Evolutionary conservation across 169 alveolate genomes (phyloP).

Genomic region (Cryptosporidium tyzzeri): DNA sequence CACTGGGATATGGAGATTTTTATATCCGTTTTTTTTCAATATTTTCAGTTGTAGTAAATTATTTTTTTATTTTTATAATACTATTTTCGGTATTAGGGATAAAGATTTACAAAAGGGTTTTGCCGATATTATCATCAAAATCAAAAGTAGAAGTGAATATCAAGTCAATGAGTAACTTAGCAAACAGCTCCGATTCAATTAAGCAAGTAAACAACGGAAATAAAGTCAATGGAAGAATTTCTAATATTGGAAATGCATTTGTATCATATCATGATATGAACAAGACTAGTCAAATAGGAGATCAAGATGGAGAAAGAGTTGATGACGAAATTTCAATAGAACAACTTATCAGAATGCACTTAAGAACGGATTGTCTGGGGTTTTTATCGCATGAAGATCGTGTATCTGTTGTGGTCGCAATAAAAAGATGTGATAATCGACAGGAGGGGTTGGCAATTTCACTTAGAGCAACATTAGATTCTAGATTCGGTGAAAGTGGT

Average conservation of each 20-base stretch:
- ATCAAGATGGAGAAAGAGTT: slow-evolving; percentile 44
- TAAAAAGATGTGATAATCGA: slow-evolving; percentile 62
- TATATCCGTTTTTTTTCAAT: background rate
- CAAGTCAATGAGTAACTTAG: slow-evolving; percentile 38
- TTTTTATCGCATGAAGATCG: slow-evolving; percentile 70
- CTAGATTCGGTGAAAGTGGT: slow-evolving; percentile 61
- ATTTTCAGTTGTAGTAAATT: slow-evolving; percentile 37
- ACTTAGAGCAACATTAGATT: slow-evolving; percentile 68
- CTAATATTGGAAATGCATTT: slow-evolving; percentile 11
- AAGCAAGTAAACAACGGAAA: background rate
- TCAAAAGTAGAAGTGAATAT: slow-evolving; percentile 12
- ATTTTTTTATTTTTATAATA: slow-evolving; percentile 10
- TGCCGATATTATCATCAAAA: slow-evolving; percentile 1
- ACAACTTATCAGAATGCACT: slow-evolving; percentile 61
- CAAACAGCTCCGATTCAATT: slow-evolving; percentile 9
- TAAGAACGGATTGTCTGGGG: slow-evolving; percentile 65
- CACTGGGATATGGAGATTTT: slow-evolving; percentile 32
- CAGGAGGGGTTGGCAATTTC: slow-evolving; percentile 72
- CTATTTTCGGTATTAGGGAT: slow-evolving; percentile 50
- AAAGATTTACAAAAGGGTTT: slow-evolving; percentile 16
- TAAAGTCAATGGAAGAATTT: background rate
- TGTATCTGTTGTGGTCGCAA: slow-evolving; percentile 63
- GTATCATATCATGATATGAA: slow-evolving; percentile 59
- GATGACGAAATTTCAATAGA: slow-evolving; percentile 71
- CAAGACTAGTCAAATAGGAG: slow-evolving; percentile 46